Evolutionary conservation across 331 rosid genomes (phyloP).

Genomic region (Ulmus americana): DNA sequence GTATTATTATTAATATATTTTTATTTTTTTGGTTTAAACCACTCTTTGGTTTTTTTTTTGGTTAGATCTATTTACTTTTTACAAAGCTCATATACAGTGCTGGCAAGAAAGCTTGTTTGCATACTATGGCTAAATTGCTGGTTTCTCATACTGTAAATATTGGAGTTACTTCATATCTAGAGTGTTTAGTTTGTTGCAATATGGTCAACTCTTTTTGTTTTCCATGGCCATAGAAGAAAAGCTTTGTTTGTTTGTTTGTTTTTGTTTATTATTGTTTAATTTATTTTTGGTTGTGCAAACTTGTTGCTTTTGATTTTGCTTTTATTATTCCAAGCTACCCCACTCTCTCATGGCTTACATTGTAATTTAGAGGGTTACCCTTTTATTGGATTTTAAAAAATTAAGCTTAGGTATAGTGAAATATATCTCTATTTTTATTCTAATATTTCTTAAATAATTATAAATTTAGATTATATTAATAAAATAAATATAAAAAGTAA

Average conservation of each 20-base stretch:
- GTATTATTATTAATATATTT: neutral
- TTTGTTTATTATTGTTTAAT: slow-evolving; percentile 2
- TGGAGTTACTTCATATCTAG: slow-evolving; percentile 44
- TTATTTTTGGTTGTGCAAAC: no score
- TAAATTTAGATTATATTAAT: no score
- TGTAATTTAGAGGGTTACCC: no score
- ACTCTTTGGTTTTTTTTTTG: slow-evolving; percentile 7
- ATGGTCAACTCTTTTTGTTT: slow-evolving; percentile 21
- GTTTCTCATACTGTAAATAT: slow-evolving; percentile 49
- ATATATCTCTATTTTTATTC: no score
- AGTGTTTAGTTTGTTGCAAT: slow-evolving; percentile 44
- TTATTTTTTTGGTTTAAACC: slow-evolving; percentile 12
- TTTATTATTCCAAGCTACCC: no score
- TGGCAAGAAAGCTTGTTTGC: slow-evolving; percentile 33
- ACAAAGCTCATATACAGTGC: slow-evolving; percentile 35
- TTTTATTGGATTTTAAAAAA: no score
- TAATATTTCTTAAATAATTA: no score
- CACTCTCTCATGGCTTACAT: no score
- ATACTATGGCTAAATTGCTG: slow-evolving; percentile 36
- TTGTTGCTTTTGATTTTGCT: no score
- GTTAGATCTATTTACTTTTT: slow-evolving; percentile 18
- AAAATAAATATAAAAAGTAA: no score
- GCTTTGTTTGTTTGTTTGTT: slow-evolving; percentile 21
- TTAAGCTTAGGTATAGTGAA: no score
- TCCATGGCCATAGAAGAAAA: slow-evolving; percentile 21